Conservation (phyloP, 2,329 filamentous ascomycete genomes). For the Byssothecium circinans region DNA sequence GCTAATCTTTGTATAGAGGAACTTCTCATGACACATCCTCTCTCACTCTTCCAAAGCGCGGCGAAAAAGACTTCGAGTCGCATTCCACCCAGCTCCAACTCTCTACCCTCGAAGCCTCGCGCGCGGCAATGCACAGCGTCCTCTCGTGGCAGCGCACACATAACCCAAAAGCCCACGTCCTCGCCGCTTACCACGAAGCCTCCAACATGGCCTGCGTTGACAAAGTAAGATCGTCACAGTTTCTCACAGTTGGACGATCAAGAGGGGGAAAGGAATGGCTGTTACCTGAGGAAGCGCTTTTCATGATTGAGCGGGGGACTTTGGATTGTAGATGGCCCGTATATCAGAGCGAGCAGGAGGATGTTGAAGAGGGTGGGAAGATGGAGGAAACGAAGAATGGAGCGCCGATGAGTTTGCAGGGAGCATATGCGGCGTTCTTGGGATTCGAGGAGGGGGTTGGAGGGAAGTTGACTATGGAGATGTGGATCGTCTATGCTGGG, state of each 20-base stretch:
- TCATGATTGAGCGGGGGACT: conserved; percentile 82
- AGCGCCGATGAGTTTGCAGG: conserved; percentile 87
- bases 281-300: conserved; percentile 88
- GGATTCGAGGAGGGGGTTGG: conserved; percentile 62
- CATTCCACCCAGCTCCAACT: conserved; percentile 85
- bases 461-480: conserved; percentile 66
- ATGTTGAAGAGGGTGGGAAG: conserved; percentile 22
- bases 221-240: conserved; percentile 70
- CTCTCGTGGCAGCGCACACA: conserved; percentile 77
- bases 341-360: conserved; percentile 32
- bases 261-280: conserved; percentile 68
- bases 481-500: conserved; percentile 85
- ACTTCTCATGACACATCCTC: conserved; percentile 26
- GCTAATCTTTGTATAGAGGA: conserved; percentile 3
- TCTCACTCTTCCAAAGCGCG: conserved; percentile 78
- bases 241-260: conserved; percentile 71
- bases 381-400: conserved; percentile 50
- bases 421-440: conserved; percentile 82
- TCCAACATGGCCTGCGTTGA: conserved; percentile 64
- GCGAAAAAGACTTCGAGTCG: conserved; percentile 96
- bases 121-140: conserved; percentile 86
- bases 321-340: conserved; percentile 88
- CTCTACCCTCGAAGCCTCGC: conserved; percentile 74
- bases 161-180: conserved; percentile 62
- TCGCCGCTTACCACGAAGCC: conserved; percentile 75